Evolutionary conservation across 257 asterid genomes (phyloP).

Genomic region (Solanum ahanhuiri): DNA sequence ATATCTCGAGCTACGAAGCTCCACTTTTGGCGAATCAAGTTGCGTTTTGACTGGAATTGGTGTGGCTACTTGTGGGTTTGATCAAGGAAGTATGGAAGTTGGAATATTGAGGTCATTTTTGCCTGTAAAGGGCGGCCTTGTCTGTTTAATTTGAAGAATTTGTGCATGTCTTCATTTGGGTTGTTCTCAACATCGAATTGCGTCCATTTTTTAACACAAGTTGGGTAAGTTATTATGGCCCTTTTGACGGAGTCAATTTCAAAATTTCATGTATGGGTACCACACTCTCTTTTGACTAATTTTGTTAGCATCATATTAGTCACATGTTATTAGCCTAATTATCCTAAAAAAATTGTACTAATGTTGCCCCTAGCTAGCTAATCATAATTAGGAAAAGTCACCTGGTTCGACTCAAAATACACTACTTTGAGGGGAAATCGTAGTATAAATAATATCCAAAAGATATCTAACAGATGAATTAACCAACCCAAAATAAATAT

Average conservation of each 20-base stretch:
- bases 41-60: too few species aligned
- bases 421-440: neutral
- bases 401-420: too few species aligned
- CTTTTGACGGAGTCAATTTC: neutral
- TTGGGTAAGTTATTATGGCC: neutral
- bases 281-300: too few species aligned
- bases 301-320: neutral
- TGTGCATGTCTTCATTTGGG: neutral
- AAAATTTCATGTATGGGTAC: too few species aligned
- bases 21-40: too few species aligned
- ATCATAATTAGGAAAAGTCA: neutral
- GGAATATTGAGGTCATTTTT: too few species aligned
- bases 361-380: neutral
- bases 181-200: neutral
- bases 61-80: neutral
- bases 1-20: too few species aligned
- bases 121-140: neutral
- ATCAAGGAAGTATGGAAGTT: too few species aligned
- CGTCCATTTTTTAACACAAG: neutral
- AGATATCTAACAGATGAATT: neutral
- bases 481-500: neutral
- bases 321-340: too few species aligned
- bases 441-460: neutral
- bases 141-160: neutral
- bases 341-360: too few species aligned